Evolutionary conservation across 441 rosid genomes (phyloP), one percentile per base, ranked within the genome.

Genomic region (Eruca vesicaria): DNA sequence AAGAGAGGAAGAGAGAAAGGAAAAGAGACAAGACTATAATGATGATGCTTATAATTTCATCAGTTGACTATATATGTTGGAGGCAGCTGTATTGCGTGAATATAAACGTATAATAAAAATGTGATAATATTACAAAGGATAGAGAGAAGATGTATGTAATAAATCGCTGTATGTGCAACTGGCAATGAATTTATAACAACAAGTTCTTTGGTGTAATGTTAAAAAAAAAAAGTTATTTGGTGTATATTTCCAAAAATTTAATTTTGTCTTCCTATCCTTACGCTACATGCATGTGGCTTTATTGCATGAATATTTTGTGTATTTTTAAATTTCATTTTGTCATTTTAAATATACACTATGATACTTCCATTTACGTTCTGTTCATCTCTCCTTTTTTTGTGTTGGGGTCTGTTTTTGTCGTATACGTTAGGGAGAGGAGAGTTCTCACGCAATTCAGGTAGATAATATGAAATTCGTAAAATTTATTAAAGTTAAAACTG

Each of bases 261-360:
- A 73, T 73, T 72, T 68, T 73, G 78, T 78, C 66, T 68, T 78
- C 81, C 78, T 68, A 58, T 63, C 70, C 81, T 73, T 78, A 68
- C 81, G 81, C 81, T 78, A 78, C 71, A 62, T 78, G 74, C 81
- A 78, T 78, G 81, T 78, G 81, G 78, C 81, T 72, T 78, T 78
- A 78, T 78, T 78, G 81, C 81, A 78, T 78, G 81, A 73, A 66
- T 78, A 73, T 38, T 66, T 62, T 31, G 29, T 59, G 28, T 45
- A 7, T 36, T 0, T 41, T 15, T 52, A 4, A 23, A 3, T 58
- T 58, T 28, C 9, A 26, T 26, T n/a, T 16, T 21, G 9, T 20
- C 18, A 6, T 36, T 50, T 20, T 18, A 26, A 16, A 31, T 23
- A 26, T 23, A 59, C 38, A 35, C 2, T 43, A 38, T 21, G 31